Percentiles rank a stretch among this genome's conserved stretches.
These are phyloP conservation scores for Bromus sterilis DNA, from an alignment of 176 grass and related monocot species.

Conservation along the genomic window DNA sequence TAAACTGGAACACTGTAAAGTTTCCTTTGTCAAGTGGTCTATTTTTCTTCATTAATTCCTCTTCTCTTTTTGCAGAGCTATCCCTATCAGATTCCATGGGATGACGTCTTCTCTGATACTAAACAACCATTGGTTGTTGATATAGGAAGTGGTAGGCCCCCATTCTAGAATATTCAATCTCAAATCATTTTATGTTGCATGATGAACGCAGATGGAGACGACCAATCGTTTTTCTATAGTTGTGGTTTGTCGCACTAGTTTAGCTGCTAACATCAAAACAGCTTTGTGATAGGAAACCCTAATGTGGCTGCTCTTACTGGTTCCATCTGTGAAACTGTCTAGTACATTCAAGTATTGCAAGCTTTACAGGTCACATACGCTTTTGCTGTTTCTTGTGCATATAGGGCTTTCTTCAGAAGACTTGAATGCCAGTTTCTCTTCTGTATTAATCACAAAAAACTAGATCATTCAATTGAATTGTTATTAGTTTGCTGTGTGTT, in stretches of 20 bases:
- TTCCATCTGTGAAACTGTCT: background rate
- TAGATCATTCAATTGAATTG: background rate
- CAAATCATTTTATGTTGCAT: background rate
- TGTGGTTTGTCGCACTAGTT: constrained; percentile 1
- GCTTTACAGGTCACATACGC: background rate
- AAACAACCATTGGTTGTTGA: constrained; percentile 63
- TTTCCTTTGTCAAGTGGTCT: constrained; percentile 10
- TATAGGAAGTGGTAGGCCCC: constrained; percentile 82
- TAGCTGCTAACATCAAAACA: background rate
- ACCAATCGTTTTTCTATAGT: background rate
- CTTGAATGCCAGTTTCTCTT: constrained; percentile 12
- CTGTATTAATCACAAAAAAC: background rate
- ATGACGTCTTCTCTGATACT: constrained; percentile 52
- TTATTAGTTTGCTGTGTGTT: background rate
- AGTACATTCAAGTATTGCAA: background rate
- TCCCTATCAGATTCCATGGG: constrained; percentile 59
- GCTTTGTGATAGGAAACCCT: background rate
- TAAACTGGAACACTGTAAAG: background rate
- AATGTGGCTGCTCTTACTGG: background rate
- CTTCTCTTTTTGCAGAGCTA: constrained; percentile 54
- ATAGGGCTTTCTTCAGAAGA: background rate
- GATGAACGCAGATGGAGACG: constrained; percentile 4
- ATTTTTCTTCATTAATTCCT: background rate
- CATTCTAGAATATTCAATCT: background rate
- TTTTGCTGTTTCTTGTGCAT: constrained; percentile 16